Percentiles rank a stretch among this genome's conserved stretches.
Conservation (phyloP, 371 early-diverging fungal genomes). For the Mortierella sp. region DNA sequence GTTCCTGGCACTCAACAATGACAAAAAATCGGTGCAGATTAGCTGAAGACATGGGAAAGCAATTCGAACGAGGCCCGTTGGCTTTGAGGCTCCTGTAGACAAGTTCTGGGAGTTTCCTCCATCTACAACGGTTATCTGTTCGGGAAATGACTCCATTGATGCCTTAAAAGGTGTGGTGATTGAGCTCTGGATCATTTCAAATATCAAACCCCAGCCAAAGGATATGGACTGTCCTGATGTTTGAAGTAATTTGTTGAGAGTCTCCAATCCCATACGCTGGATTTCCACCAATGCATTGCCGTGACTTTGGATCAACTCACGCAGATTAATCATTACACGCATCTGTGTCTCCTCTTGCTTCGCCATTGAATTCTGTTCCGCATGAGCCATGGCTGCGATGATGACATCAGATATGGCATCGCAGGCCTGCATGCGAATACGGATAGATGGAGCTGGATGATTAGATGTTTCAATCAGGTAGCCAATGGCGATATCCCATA, state of each 20-base stretch:
- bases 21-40: conserved; percentile 95
- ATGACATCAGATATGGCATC: conserved; percentile 85
- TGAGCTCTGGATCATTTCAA: conserved; percentile 83
- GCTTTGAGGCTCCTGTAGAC: conserved; percentile 16
- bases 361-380: conserved; percentile 65
- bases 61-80: conserved; percentile 79
- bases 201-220: conserved; percentile 90
- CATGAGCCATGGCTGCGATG: conserved; percentile 76
- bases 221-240: conserved; percentile 91
- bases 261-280: conserved; percentile 89
- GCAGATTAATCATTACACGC: conserved; percentile 56
- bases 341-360: conserved; percentile 69
- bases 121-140: neutral
- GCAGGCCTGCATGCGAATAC: conserved; percentile 88
- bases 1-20: conserved; percentile 80
- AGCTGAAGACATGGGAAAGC: conserved; percentile 95
- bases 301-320: conserved; percentile 46
- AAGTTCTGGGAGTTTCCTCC: neutral
- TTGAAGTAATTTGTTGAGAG: conserved; percentile 90
- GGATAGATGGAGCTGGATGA: conserved; percentile 61
- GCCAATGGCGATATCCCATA: conserved; percentile 81
- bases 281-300: conserved; percentile 70
- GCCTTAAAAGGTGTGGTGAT: conserved; percentile 23
- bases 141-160: conserved; percentile 6
- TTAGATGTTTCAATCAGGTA: conserved; percentile 89